Percentiles rank a stretch among this genome's conserved stretches.
Conservation (phyloP, 371 early-diverging fungal genomes). For the Rhizopus microsporus region DNA sequence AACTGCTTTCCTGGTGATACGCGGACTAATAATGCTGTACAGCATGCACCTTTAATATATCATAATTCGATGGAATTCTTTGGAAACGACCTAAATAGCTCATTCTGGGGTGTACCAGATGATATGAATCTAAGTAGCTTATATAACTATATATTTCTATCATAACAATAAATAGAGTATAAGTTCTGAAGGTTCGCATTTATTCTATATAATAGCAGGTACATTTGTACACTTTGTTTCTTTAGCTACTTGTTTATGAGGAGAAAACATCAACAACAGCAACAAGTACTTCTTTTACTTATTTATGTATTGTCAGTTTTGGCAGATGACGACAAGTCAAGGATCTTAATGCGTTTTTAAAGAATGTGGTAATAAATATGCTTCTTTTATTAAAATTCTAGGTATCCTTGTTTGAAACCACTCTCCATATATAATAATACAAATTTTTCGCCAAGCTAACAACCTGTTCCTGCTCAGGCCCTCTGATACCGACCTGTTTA, state of each 20-base stretch:
- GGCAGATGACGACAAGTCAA: too few species aligned
- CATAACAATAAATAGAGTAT: too few species aligned
- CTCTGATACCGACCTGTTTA: slow-evolving; percentile 13
- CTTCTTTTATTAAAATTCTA: background rate
- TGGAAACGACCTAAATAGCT: slow-evolving; percentile 37
- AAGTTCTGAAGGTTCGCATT: too few species aligned
- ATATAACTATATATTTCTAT: too few species aligned
- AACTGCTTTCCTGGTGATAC: background rate
- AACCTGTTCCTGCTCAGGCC: slow-evolving; percentile 39
- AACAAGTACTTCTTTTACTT: too few species aligned
- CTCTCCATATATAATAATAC: slow-evolving; percentile 37
- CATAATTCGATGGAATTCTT: slow-evolving; percentile 19
- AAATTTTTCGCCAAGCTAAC: slow-evolving; percentile 29
- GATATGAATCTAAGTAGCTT: slow-evolving; percentile 21
- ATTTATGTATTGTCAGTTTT: too few species aligned
- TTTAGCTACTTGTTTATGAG: too few species aligned
- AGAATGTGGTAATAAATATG: background rate
- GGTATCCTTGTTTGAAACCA: slow-evolving; percentile 14
- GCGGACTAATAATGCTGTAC: too few species aligned
- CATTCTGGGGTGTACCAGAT: slow-evolving; percentile 50
- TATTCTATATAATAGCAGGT: too few species aligned
- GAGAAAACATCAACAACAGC: too few species aligned
- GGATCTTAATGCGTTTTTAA: too few species aligned
- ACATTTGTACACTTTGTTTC: too few species aligned
- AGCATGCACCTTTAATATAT: background rate